Base-by-base conservation (phyloP, 2,329 filamentous ascomycete genomes). In the Bipolaris victoriae region DNA sequence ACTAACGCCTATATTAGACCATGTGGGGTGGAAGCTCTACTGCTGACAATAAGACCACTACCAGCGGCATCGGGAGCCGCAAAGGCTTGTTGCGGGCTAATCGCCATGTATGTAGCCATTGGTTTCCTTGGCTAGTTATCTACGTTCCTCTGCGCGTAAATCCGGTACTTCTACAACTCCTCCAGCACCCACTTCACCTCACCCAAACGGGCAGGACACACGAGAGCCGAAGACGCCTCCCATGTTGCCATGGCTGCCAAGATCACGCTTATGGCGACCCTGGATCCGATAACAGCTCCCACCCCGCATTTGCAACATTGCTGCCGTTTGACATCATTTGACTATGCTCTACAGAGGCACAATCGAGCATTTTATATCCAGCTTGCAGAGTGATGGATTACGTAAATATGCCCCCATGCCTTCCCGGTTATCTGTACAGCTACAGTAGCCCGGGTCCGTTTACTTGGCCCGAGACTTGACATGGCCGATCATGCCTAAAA, bases 221-320 rank as follows among this genome's bases (percentile, higher is more conserved):
- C 5, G 20, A 16, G 22, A 13, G 5, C 20, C 49, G 43, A 56
- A 56, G 54, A 15, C 54, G 26, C 49, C 35, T 58, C 48, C 36
- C 24, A 37, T 55, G 55, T 43, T 49, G 51, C 58, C 58, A 58
- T 52, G 58, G 33, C 55, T 53, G 58, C 58, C 55, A 61, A 61
- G 58, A 44, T 22, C 13, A 50, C 55, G 31, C 56, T 61, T 55
- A 58, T 55, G 51, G 46, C 35, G n/a, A 33, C 18, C 24, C 18
- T 47, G 22, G 15, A 18, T 36, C 29, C 37, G 50, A 54, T 53
- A 57, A 49, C 44, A 54, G 50, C 44, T 45, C 37, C 15, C 31
- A 44, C 55, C 55, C 55, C 55, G 50, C 55, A 43, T 39, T 57
- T 37, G 41, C 44, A 48, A 29, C 55, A 31, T 22, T 44, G 47